Conservation (phyloP, 495 filamentous ascomycete genomes). For the Rostrohypoxylon terebratum region DNA sequence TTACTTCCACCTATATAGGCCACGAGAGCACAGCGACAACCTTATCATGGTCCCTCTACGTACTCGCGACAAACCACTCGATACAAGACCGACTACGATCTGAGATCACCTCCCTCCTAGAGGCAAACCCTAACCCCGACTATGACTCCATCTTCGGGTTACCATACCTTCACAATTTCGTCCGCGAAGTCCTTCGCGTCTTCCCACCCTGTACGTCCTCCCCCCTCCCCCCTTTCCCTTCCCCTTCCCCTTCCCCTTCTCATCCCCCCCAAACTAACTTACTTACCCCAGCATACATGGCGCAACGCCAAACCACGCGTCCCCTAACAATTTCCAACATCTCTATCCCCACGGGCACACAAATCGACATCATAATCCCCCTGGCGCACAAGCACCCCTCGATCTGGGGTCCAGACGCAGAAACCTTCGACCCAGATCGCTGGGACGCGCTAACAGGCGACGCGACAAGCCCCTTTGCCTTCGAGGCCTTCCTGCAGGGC, state of each 20-base stretch:
- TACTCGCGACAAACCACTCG: slow-evolving; percentile 28
- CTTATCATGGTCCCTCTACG: slow-evolving; percentile 44
- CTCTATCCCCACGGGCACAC: slow-evolving; percentile 49
- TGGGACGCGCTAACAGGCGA: slow-evolving; percentile 46
- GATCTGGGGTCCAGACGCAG: slow-evolving; percentile 52
- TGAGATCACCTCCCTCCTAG: slow-evolving; percentile 44
- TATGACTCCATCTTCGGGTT: slow-evolving; percentile 52
- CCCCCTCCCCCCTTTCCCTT: neutral
- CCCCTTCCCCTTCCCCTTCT: neutral
- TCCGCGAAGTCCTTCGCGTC: slow-evolving; percentile 55
- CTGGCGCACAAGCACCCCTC: slow-evolving; percentile 43
- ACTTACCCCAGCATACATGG: slow-evolving; percentile 38
- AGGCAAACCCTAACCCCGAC: slow-evolving; percentile 41
- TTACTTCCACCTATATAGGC: slow-evolving; percentile 20
- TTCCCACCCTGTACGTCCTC: slow-evolving; percentile 48
- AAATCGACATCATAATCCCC: slow-evolving; percentile 46
- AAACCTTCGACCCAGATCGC: slow-evolving; percentile 50
- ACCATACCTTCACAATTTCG: slow-evolving; percentile 55
- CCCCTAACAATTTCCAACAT: slow-evolving; percentile 48
- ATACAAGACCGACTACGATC: slow-evolving; percentile 46
- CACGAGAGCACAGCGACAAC: slow-evolving; percentile 46
- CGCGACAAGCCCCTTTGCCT: slow-evolving; percentile 41
- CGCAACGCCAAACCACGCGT: slow-evolving; percentile 41
- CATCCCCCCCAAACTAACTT: neutral
- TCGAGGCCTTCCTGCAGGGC: slow-evolving; percentile 49